Conservation (phyloP, 2,329 filamentous ascomycete species). For the Pseudogymnoascus sp. region DNA sequence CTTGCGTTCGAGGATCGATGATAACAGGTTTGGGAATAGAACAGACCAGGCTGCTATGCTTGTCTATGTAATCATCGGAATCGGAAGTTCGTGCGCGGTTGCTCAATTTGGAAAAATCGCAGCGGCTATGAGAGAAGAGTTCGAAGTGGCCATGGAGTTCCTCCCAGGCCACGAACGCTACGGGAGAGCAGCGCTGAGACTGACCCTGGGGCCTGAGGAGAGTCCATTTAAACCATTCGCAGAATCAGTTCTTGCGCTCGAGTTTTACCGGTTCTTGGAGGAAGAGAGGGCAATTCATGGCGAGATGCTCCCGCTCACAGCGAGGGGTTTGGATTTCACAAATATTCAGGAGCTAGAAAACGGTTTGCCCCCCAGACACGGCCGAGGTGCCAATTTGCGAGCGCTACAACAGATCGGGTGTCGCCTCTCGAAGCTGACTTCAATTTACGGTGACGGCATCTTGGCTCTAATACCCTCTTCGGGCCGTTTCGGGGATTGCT, state of each 20-base stretch:
- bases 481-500: not conserved
- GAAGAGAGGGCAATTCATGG: not conserved
- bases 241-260: not conserved
- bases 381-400: not conserved
- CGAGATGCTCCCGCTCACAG: not conserved
- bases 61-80: not conserved
- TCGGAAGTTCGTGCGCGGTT: not conserved
- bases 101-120: not conserved
- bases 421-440: not conserved
- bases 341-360: not conserved
- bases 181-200: not conserved
- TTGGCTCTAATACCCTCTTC: not conserved
- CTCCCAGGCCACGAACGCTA: not conserved
- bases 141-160: not conserved
- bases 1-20: not conserved
- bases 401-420: not conserved
- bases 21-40: not conserved
- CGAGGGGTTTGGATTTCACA: not conserved
- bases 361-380: not conserved
- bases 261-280: not conserved
- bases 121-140: not conserved
- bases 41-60: not conserved
- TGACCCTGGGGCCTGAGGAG: not conserved
- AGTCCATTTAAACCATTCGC: not conserved
- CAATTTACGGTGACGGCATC: not conserved